Conservation (phyloP, 495 filamentous ascomycete species). For the Tuber melanosporum region DNA sequence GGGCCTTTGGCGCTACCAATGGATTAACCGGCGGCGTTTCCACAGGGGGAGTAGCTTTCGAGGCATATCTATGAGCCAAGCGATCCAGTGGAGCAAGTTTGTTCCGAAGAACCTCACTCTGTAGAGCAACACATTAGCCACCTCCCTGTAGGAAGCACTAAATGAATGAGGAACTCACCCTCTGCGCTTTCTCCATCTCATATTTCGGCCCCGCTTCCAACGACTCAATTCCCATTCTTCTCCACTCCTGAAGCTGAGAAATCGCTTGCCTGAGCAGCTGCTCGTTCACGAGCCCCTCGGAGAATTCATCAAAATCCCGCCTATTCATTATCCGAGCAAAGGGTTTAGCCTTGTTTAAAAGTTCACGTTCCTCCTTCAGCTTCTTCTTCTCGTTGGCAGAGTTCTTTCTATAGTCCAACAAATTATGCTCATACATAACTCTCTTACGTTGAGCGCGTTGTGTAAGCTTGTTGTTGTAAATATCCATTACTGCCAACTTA, state of each 20-base stretch:
- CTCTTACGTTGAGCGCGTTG: slow-evolving; percentile 92
- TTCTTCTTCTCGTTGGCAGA: slow-evolving; percentile 83
- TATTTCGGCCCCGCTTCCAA: slow-evolving; percentile 86
- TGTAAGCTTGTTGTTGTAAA: slow-evolving; percentile 90
- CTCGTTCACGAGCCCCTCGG: slow-evolving; percentile 77
- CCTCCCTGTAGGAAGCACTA: background rate
- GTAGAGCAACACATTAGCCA: slow-evolving; percentile 11
- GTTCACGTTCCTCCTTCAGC: slow-evolving; percentile 85
- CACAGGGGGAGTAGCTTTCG: slow-evolving; percentile 41
- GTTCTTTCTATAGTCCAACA: slow-evolving; percentile 89
- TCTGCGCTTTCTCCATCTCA: slow-evolving; percentile 76
- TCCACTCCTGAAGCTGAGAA: slow-evolving; percentile 87
- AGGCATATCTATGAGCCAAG: slow-evolving; percentile 37
- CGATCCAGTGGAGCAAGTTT: slow-evolving; percentile 38
- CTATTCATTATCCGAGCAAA: slow-evolving; percentile 96
- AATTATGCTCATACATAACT: slow-evolving; percentile 87
- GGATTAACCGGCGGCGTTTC: slow-evolving; percentile 41
- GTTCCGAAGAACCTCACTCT: slow-evolving; percentile 40
- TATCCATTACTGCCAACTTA: slow-evolving; percentile 96
- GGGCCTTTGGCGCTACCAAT: slow-evolving; percentile 34
- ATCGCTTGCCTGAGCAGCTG: slow-evolving; percentile 87
- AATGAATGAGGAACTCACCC: slow-evolving; percentile 44
- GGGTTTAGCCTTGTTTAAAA: slow-evolving; percentile 87
- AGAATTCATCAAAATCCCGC: slow-evolving; percentile 79
- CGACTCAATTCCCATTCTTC: slow-evolving; percentile 71